These are phyloP conservation scores for Rhizopus sp. DNA, from an alignment of 371 early-diverging fungal species.

Conservation along the genomic window DNA sequence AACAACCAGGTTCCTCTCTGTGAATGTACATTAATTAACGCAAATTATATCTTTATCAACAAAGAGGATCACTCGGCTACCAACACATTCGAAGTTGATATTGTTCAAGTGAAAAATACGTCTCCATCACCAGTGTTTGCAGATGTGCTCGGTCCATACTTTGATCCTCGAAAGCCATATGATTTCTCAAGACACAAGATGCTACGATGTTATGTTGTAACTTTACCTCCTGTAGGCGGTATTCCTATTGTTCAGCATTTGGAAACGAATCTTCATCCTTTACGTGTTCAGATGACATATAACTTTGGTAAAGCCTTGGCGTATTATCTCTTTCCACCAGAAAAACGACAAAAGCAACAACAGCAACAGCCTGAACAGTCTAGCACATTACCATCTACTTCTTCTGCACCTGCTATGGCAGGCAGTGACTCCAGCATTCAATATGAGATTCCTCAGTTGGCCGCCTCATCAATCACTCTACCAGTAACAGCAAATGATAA, in stretches of 20 bases:
- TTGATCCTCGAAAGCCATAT: constrained; percentile 31
- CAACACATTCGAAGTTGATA: constrained; percentile 71
- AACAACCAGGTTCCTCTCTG: constrained; percentile 55
- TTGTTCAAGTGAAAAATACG: constrained; percentile 63
- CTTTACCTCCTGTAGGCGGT: constrained; percentile 82
- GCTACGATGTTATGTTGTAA: constrained; percentile 74
- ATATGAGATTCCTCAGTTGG: not conserved
- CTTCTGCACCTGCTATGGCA: constrained; percentile 9
- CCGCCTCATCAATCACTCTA: not conserved
- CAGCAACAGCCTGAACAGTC: constrained; percentile 7
- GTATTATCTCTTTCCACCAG: constrained; percentile 76
- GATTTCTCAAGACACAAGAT: constrained; percentile 80
- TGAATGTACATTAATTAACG: constrained; percentile 51
- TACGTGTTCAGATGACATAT: constrained; percentile 78
- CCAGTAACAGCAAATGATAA: constrained; percentile 9
- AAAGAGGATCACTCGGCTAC: constrained; percentile 62
- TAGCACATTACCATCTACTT: constrained; percentile 1
- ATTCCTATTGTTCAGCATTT: constrained; percentile 86
- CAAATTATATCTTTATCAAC: constrained; percentile 50
- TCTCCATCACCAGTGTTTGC: constrained; percentile 29
- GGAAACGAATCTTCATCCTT: constrained; percentile 79
- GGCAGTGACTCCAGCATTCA: not conserved
- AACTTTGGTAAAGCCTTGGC: constrained; percentile 73
- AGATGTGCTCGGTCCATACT: constrained; percentile 72
- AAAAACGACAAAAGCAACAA: constrained; percentile 21